A percentile compares a stretch with the other conserved stretches of the same genome.
Conservation (phyloP, 2,329 filamentous ascomycete species). For the Colletotrichum paranaense region DNA sequence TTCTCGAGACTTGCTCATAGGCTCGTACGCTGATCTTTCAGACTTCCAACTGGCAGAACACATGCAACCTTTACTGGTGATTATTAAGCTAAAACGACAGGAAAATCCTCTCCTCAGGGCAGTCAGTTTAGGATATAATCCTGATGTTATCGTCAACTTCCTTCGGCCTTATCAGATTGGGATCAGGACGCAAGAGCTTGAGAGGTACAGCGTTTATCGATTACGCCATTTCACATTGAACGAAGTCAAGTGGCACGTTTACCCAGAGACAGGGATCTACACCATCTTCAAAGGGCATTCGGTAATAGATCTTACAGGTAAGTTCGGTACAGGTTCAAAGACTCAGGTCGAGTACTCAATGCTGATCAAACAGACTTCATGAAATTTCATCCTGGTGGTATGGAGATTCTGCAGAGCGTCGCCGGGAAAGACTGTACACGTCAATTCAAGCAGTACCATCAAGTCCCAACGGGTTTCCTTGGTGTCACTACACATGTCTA, state of each 20-base stretch:
- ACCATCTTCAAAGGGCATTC: neutral
- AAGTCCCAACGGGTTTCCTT: neutral
- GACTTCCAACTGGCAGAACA: neutral
- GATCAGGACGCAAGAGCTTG: too few species aligned
- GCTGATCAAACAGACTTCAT: neutral
- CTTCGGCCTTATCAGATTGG: neutral
- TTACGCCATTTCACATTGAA: neutral
- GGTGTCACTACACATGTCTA: neutral
- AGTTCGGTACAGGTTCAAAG: neutral
- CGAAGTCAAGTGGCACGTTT: conserved; percentile 4
- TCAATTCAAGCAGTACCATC: neutral
- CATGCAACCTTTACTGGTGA: neutral
- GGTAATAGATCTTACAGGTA: conserved; percentile 1
- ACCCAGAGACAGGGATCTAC: neutral
- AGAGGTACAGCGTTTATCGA: neutral
- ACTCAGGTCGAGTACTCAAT: neutral
- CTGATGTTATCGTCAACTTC: neutral
- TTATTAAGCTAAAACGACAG: neutral
- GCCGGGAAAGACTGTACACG: neutral
- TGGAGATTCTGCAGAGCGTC: neutral
- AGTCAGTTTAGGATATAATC: neutral
- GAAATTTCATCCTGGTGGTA: neutral
- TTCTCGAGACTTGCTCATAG: neutral
- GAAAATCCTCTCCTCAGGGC: neutral
- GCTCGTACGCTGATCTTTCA: neutral